These are phyloP conservation scores for Usnea hakonensis DNA, from an alignment of 495 filamentous ascomycete species.

Conservation along the genomic window DNA sequence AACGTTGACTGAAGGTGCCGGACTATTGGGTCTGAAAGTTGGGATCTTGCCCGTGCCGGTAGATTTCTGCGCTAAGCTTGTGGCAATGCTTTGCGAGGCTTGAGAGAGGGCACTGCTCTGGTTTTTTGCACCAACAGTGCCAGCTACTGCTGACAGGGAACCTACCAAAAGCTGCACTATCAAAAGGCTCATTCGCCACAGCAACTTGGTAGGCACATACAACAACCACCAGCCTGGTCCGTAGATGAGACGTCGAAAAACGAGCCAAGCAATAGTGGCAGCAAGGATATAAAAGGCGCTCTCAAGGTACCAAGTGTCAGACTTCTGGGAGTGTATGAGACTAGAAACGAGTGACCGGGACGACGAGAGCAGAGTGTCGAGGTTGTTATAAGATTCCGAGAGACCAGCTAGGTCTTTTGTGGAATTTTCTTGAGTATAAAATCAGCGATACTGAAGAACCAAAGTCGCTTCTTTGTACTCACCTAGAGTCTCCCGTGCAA, in stretches of 20 bases:
- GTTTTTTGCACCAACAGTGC: constrained; percentile 32
- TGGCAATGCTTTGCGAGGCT: constrained; percentile 34
- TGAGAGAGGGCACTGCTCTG: constrained; percentile 24
- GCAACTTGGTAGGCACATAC: constrained; percentile 66
- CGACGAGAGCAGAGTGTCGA: constrained; percentile 66
- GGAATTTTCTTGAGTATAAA: constrained; percentile 46
- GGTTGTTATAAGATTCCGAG: constrained; percentile 64
- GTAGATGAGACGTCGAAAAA: constrained; percentile 77
- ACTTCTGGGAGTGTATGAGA: constrained; percentile 79
- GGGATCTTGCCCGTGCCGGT: constrained; percentile 32
- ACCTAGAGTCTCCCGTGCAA: constrained; percentile 77
- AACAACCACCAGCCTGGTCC: constrained; percentile 85
- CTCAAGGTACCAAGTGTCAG: constrained; percentile 93
- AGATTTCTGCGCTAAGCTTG: constrained; percentile 32
- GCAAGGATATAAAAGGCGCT: constrained; percentile 76
- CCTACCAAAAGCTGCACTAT: constrained; percentile 26
- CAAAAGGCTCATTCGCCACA: constrained; percentile 44
- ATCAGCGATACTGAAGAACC: neutral
- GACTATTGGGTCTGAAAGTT: constrained; percentile 21
- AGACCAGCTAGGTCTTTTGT: constrained; percentile 74
- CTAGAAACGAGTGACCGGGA: constrained; percentile 69
- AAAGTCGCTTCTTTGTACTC: constrained; percentile 7
- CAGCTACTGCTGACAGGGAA: constrained; percentile 34
- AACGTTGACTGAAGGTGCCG: constrained; percentile 28
- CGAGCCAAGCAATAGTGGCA: constrained; percentile 70